Percentiles rank a stretch among this genome's conserved stretches.
Evolutionary conservation across 225 moss, liverwort and hornwort genomes (phyloP).

Genomic region (Takakia lepidozioides): DNA sequence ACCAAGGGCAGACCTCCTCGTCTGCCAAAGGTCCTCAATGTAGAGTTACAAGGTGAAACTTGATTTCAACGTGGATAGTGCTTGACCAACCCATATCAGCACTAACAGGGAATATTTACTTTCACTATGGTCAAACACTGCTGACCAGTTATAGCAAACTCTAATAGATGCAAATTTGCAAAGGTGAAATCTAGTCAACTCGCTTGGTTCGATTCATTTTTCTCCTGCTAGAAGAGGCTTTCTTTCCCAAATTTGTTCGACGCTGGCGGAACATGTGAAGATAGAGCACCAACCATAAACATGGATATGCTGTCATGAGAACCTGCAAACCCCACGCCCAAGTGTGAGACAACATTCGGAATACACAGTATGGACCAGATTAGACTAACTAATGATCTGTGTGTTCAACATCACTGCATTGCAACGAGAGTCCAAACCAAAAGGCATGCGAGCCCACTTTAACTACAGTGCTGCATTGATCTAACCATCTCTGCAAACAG

Average conservation of each 20-base stretch:
- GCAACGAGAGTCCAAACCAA: not conserved
- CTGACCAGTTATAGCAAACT: no score
- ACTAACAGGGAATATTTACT: no score
- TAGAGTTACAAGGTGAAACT: no score
- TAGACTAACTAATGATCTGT: not conserved
- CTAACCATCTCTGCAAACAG: no score
- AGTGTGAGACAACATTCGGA: not conserved
- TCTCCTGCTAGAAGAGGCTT: slow-evolving; percentile 14
- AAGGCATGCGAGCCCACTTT: not conserved
- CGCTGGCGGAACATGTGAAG: slow-evolving; percentile 71
- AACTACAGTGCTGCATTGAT: not conserved
- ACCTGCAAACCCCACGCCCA: slow-evolving; percentile 25
- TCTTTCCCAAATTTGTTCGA: slow-evolving; percentile 39
- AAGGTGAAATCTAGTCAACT: slow-evolving; percentile 12
- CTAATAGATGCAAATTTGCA: no score
- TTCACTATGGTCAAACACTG: no score
- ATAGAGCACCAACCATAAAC: slow-evolving; percentile 59
- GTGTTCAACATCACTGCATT: no score
- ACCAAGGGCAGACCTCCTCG: no score
- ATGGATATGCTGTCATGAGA: slow-evolving; percentile 56
- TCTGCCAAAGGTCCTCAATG: no score
- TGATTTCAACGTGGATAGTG: no score
- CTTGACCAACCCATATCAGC: no score
- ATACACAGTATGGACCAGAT: not conserved
- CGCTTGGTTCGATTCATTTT: slow-evolving; percentile 18